These are phyloP conservation scores for Yamadazyma endophytica DNA, from an alignment of 805 yeast species.

Conservation along the genomic window DNA sequence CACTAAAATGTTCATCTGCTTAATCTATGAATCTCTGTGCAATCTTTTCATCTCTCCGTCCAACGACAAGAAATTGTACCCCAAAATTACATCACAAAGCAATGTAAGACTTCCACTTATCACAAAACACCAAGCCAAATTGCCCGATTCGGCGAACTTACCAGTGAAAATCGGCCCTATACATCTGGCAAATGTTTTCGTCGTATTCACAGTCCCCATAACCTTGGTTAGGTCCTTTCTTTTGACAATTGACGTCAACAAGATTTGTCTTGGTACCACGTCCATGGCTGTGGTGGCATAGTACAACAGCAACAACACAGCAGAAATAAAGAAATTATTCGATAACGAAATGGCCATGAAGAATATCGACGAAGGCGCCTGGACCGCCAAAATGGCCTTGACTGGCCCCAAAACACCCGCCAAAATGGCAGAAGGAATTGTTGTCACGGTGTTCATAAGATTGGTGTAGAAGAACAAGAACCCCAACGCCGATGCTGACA, in stretches of 20 bases:
- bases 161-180: conserved; percentile 84
- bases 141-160: conserved; percentile 49
- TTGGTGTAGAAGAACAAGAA: conserved; percentile 62
- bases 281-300: conserved; percentile 77
- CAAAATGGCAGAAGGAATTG: conserved; percentile 71
- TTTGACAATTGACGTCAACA: conserved; percentile 64
- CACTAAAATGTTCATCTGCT: too few species aligned
- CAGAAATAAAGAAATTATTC: conserved; percentile 38
- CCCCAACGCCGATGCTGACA: conserved; percentile 60
- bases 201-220: conserved; percentile 82
- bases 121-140: conserved; percentile 47
- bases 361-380: conserved; percentile 71
- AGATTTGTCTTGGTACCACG: conserved; percentile 84
- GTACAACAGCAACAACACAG: conserved; percentile 49
- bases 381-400: conserved; percentile 67
- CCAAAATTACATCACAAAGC: conserved; percentile 44
- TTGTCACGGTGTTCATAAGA: conserved; percentile 59
- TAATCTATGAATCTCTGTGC: conserved; percentile 7
- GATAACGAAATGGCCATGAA: conserved; percentile 38
- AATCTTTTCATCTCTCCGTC: conserved; percentile 29
- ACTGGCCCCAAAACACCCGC: conserved; percentile 74
- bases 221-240: conserved; percentile 66
- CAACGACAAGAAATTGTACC: conserved; percentile 35
- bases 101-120: conserved; percentile 51
- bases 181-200: conserved; percentile 80